Conservation (phyloP, 2,329 filamentous ascomycete species). For the Sporothrix brunneoviolacea region DNA sequence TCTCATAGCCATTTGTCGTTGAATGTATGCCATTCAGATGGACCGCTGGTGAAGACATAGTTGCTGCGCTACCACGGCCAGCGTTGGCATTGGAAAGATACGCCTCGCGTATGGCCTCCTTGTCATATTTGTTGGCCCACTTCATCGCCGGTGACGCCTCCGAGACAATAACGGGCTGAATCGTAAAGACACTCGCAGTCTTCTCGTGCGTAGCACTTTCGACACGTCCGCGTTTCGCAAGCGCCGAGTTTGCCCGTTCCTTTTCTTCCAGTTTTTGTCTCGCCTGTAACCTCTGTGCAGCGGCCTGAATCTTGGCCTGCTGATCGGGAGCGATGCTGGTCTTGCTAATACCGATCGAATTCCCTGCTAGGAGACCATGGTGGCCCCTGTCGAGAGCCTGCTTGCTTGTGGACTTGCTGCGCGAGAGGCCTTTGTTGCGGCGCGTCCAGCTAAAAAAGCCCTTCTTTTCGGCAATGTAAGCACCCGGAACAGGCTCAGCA, state of each 20-base stretch:
- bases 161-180: constrained; percentile 75
- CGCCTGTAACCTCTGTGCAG: constrained; percentile 74
- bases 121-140: constrained; percentile 94
- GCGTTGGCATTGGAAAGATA: constrained; percentile 71
- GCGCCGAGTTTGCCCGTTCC: constrained; percentile 30
- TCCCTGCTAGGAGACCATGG: constrained; percentile 35
- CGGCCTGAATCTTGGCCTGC: constrained; percentile 86
- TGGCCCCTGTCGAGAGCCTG: constrained; percentile 43
- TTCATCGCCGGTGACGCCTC: constrained; percentile 93
- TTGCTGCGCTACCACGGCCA: constrained; percentile 51
- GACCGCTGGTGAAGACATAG: constrained; percentile 12
- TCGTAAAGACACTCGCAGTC: constrained; percentile 82
- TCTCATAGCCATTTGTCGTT: not conserved
- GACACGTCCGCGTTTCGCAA: constrained; percentile 44
- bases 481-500: constrained; percentile 72
- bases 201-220: constrained; percentile 54
- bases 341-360: constrained; percentile 55
- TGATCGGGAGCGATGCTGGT: constrained; percentile 83
- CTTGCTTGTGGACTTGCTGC: constrained; percentile 66
- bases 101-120: constrained; percentile 74
- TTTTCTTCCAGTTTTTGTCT: constrained; percentile 56
- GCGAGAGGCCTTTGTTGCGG: constrained; percentile 54
- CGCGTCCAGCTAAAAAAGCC: constrained; percentile 82
- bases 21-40: constrained; percentile 13
- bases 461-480: constrained; percentile 94